Evolutionary conservation across 768 basidiomycete species (phyloP), one percentile per base, ranked within the genome.

Genomic region (Tricholoma matsutake): DNA sequence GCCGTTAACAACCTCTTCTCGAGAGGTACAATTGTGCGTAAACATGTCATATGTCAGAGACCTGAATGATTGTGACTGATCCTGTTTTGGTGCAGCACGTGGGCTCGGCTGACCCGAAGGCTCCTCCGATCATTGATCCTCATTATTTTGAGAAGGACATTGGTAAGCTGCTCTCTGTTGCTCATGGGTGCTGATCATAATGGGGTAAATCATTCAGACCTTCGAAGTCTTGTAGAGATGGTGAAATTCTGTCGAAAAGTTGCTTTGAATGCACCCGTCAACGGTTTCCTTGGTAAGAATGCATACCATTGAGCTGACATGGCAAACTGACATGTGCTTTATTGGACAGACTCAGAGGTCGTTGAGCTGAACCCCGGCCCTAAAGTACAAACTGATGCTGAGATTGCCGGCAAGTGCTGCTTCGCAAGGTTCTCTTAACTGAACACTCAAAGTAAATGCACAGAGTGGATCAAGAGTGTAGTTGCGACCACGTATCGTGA

Each of bases 21-120:
- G 9, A 70, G 82, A 11, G 83, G 84, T 1, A 75, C 79, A 0
- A 79, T 85, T 59, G 82, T 82, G 54, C 39, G 79, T 71, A 8
- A n/a, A 25, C 32, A 13, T 20, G 28, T 37, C 9, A 10, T 31
- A 7, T n/a, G 5, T 45, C 43, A 6, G 9, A 6, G 18, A 43
- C 10, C 45, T 8, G 45, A 47, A 25, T 25, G 45, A 22, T 29
- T 16, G 31, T 31, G 28, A n/a, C 29, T 55, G 49, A 54, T 34
- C 16, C 20, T 16, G 31, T 52, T 34, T 18, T 4, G 22, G 8
- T 9, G 8, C 56, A 68, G 72, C 78, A 79, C 52, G 66, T 67
- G n/a, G 67, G 55, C 32, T 74, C 69, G 18, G 65, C 63, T 20
- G 73, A 80, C 60, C 76, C 78, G 4, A 54, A 56, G 3, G 72